phyloP scores from a whole-genome alignment of 768 basidiomycete species.

The Inosperma sp. region DNA sequence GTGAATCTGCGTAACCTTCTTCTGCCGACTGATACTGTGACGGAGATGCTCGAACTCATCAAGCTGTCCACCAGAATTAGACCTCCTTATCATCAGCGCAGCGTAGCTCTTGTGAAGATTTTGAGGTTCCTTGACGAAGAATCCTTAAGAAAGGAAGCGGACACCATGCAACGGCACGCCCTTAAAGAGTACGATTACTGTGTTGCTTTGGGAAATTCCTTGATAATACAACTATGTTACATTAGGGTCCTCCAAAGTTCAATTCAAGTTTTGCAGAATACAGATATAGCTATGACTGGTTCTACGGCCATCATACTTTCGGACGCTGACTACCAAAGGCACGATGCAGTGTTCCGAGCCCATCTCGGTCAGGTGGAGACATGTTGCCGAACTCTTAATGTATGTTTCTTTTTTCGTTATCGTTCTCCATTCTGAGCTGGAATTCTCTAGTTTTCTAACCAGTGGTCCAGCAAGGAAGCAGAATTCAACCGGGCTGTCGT shows the following conservation, averaged over 20 bases:
- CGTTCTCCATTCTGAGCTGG: not conserved
- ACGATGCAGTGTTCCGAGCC: no score
- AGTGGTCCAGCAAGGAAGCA: not conserved
- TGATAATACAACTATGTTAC: no score
- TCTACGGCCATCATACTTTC: no score
- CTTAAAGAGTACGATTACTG: not conserved
- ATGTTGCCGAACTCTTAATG: slow-evolving; percentile 1
- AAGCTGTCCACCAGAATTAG: not conserved
- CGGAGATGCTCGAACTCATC: not conserved
- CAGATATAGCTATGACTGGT: no score
- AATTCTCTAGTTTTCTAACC: not conserved
- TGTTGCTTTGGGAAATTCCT: not conserved
- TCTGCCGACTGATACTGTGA: not conserved
- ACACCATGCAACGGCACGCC: not conserved
- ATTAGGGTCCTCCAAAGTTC: no score
- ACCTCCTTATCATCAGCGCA: slow-evolving; percentile 1
- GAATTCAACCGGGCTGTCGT: not conserved
- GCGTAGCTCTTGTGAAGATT: not conserved
- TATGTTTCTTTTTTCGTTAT: not conserved
- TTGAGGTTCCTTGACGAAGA: not conserved
- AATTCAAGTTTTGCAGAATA: no score
- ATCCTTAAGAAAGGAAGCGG: not conserved
- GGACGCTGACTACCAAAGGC: no score
- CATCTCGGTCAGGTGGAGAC: no score
- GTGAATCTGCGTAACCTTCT: not conserved